A percentile compares a stretch with the other conserved stretches of the same genome.
Conservation (phyloP, 2,329 filamentous ascomycete genomes). For the Colletotrichum sp. region DNA sequence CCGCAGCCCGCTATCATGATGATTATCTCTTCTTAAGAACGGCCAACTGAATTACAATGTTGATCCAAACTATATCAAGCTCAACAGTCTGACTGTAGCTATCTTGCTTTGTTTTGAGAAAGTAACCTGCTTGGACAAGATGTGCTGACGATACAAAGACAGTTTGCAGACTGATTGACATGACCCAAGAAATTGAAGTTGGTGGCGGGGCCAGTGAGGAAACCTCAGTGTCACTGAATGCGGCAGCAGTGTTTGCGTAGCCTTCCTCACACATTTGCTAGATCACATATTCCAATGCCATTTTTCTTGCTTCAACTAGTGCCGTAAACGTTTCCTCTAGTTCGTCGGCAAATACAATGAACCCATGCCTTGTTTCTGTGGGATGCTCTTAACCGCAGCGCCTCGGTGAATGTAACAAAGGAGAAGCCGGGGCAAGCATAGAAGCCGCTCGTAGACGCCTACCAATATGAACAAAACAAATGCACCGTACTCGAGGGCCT, state of each 20-base stretch:
- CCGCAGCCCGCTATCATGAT: slow-evolving; percentile 11
- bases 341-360: not conserved
- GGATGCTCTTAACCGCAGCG: not conserved
- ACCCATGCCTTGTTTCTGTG: not conserved
- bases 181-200: not conserved
- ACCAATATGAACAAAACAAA: not conserved
- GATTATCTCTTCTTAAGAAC: slow-evolving; percentile 23
- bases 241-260: not conserved
- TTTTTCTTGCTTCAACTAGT: not conserved
- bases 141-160: not conserved
- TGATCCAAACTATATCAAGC: slow-evolving; percentile 22
- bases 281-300: not conserved
- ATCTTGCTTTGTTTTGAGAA: not conserved
- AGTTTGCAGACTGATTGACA: not conserved
- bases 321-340: not conserved
- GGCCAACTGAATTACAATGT: slow-evolving; percentile 23
- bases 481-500: not conserved
- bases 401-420: not conserved
- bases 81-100: slow-evolving; percentile 23
- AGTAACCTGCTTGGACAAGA: not conserved
- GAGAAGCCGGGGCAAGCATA: not conserved
- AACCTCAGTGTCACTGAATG: not conserved
- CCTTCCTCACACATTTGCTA: not conserved
- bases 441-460: not conserved
- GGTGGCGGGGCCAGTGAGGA: not conserved